Evolutionary conservation across 106 monocot species (phyloP), one percentile per base, ranked within the genome.

Genomic region (Posidonia australis): DNA sequence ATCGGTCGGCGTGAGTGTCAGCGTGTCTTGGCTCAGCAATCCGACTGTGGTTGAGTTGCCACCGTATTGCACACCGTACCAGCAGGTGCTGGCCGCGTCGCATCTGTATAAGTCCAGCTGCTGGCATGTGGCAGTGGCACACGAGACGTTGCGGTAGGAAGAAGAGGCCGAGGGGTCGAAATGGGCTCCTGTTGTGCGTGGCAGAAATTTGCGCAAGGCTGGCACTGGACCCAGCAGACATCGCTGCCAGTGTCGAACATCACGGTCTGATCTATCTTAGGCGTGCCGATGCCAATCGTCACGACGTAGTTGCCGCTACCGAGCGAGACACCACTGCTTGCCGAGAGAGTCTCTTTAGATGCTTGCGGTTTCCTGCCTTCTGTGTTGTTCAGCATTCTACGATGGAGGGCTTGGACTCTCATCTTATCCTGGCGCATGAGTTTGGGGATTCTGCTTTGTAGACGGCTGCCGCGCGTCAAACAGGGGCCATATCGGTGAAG

Each of bases 141-240:
- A 72, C 29, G 64, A 57, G 57, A 72, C 13, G 12, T 13, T 53
- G 14, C 55, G 43, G 28, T 72, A 65, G 30, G 72, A 27, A 14
- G 64, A 44, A 5, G 72, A 72, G 9, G 26, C 28, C 9, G 56
- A 54, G 16, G 64, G 72, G 28, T 72, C n/a, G 46, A 65, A 72
- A 65, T 45, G 0, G 54, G 26, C 10, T 64, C 72, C 13, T 72
- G 25, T 20, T 72, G 72, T 0, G 20, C 21, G 52, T 52, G n/a
- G 6, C 52, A 52, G 36, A 4, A 36, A 2, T 36, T 36, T 2
- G 36, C 2, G 57, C 65, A 73, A 1, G 72, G 72, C 46, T 55
- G 20, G 55, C 72, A 65, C 21, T 73, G 72, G 55, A 65, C 31
- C 72, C 72, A 73, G 46, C 56, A 19, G n/a, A 73, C 20, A 45